A percentile compares a stretch with the other conserved stretches of the same genome.
These are phyloP conservation scores for Punica granatum DNA, from an alignment of 345 rosid genomes.

Conservation along the genomic window DNA sequence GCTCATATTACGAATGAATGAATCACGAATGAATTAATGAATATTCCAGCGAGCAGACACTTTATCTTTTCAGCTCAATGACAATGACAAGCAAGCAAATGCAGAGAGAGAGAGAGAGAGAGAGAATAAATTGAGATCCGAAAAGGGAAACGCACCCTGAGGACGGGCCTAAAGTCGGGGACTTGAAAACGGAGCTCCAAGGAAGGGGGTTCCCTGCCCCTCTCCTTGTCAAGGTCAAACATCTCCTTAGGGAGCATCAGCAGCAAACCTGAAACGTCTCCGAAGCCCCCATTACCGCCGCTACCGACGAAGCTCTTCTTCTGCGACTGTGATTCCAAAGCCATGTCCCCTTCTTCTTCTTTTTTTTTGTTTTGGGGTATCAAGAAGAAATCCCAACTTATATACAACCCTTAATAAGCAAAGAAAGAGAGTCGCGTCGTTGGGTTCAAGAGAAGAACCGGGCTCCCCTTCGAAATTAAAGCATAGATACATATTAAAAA, in stretches of 20 bases:
- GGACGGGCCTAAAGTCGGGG: constrained; percentile 46
- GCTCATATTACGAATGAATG: too few species aligned
- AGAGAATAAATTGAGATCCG: too few species aligned
- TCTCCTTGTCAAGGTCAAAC: constrained; percentile 38
- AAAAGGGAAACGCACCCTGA: constrained; percentile 29
- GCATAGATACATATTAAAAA: too few species aligned
- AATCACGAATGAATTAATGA: too few species aligned
- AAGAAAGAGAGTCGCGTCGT: too few species aligned
- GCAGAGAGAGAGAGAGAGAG: too few species aligned
- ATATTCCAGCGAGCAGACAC: too few species aligned
- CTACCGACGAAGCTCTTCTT: constrained; percentile 27
- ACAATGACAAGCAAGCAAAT: too few species aligned
- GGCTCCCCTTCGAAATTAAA: too few species aligned
- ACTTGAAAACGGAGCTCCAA: constrained; percentile 49
- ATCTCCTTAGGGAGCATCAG: constrained; percentile 59
- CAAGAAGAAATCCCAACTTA: background rate
- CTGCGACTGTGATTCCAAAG: constrained; percentile 44
- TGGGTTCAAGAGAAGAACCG: too few species aligned
- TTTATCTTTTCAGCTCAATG: too few species aligned
- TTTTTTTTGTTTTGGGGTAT: background rate
- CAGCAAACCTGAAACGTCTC: constrained; percentile 34
- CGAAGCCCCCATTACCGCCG: constrained; percentile 28
- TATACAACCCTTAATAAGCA: too few species aligned
- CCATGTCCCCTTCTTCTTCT: constrained; percentile 8
- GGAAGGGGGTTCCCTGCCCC: constrained; percentile 18